Evolutionary conservation across 2,329 filamentous ascomycete genomes (phyloP).

Genomic region (Fusarium caatingaense): DNA sequence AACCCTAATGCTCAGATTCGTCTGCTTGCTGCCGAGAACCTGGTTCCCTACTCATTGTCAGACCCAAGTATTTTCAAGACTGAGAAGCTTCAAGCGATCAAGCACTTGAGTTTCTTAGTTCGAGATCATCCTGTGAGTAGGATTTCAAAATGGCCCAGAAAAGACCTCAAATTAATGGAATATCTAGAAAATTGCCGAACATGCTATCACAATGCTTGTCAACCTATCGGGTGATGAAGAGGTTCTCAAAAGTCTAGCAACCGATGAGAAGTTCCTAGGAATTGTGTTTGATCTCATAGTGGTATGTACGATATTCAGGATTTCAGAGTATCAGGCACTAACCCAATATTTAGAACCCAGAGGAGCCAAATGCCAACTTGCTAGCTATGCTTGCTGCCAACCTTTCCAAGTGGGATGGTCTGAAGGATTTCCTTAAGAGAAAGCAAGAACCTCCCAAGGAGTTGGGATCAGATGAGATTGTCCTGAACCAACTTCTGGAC

Average conservation of each 20-base stretch:
- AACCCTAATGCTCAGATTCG: constrained; percentile 93
- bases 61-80: constrained; percentile 87
- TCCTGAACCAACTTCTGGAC: constrained; percentile 92
- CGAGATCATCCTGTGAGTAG: constrained; percentile 80
- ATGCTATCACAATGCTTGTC: constrained; percentile 90
- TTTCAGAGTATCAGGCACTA: not conserved
- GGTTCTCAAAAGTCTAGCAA: constrained; percentile 76
- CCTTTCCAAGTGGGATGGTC: constrained; percentile 80
- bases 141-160: too few relatives aligned
- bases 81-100: constrained; percentile 80
- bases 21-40: constrained; percentile 84
- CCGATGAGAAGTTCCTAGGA: constrained; percentile 85
- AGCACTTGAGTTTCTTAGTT: constrained; percentile 87
- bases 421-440: constrained; percentile 75
- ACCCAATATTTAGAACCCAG: constrained; percentile 65
- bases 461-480: constrained; percentile 77
- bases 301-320: constrained; percentile 59
- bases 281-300: constrained; percentile 78
- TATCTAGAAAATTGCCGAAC: constrained; percentile 85
- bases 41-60: constrained; percentile 82
- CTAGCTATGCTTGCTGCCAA: constrained; percentile 95
- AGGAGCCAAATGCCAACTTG: constrained; percentile 85
- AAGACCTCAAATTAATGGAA: constrained; percentile 5
- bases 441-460: constrained; percentile 75
- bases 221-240: constrained; percentile 84